phyloP scores from a whole-genome alignment of 2,329 filamentous ascomycete species.

The Fusarium tupiense region DNA sequence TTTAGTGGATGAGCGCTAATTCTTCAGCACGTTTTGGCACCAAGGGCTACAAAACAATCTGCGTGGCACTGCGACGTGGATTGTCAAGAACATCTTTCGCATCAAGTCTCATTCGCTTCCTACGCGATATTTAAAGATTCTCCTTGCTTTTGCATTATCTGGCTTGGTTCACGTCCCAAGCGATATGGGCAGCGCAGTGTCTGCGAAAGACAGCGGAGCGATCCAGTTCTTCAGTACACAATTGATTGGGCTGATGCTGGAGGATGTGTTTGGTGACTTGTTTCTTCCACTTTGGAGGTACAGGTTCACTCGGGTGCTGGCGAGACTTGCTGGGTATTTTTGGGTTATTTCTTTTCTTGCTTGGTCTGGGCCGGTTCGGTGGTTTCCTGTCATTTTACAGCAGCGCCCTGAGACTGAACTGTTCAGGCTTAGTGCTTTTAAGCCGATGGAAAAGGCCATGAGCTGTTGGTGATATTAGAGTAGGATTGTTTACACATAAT shows the following conservation, averaged over 20 bases:
- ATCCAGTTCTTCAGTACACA: conserved; percentile 31
- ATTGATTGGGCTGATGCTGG: conserved; percentile 29
- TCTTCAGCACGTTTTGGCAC: conserved; percentile 31
- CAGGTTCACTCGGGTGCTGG: not conserved
- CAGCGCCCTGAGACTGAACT: conserved; percentile 27
- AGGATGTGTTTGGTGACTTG: conserved; percentile 22
- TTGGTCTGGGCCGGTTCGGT: conserved; percentile 33
- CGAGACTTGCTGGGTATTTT: conserved; percentile 23
- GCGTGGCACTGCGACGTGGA: conserved; percentile 29
- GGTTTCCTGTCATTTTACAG: conserved; percentile 33
- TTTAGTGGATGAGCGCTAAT: not conserved
- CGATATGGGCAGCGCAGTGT: conserved; percentile 31
- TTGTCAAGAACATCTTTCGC: conserved; percentile 22
- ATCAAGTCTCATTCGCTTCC: conserved; percentile 21
- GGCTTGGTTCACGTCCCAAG: conserved; percentile 29
- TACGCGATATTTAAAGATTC: conserved; percentile 26
- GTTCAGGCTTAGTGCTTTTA: conserved; percentile 21
- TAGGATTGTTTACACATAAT: not conserved
- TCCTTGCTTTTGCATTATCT: conserved; percentile 28
- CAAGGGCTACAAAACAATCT: conserved; percentile 36
- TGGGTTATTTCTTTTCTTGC: conserved; percentile 36
- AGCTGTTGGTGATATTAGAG: not conserved
- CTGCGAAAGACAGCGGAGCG: conserved; percentile 22
- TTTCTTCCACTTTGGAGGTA: conserved; percentile 27
- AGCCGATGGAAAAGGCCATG: not conserved